Base-by-base conservation (phyloP, 2,329 filamentous ascomycete genomes). In the Ophiosphaerella narmari region DNA sequence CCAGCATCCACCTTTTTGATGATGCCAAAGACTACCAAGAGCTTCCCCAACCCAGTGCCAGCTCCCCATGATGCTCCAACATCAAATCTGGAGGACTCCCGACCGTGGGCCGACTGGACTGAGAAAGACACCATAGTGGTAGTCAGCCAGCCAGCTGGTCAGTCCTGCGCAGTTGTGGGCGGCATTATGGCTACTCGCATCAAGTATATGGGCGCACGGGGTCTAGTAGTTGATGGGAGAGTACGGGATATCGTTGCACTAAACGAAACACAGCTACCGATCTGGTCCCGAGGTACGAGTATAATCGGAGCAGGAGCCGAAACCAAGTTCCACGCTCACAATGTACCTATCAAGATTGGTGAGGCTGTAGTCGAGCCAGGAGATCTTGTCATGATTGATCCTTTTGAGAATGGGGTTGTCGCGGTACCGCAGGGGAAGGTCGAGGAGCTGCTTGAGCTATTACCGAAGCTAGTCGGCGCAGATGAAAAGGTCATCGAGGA, bases 101-200 rank as follows among this genome's bases (percentile, higher is more conserved):
- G 78, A 6, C 88, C 90, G 61, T 91, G 86, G 80, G 86, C 86
- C 33, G 89, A 92, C 70, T 74, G 83, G 36, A 81, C 83, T 1
- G 72, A 82, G 23, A 74, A 80, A 0, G 81, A 78, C 7, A 87
- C 84, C 1, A 79, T 91, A 45, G 82, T 86, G 4, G 75, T 91
- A 4, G 79, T 91, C 50, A 82, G 83, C 53, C 87, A 91, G 62
- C 86, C 87, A 0, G 63, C 76, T 0, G 79, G 77, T 1, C 87
- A 90, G 67, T 80, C 79, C 43, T 90, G 88, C 71, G 88, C 88
- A 5, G 80, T 89, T 7, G 80, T 89, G 5, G 89, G 89, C n/a
- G 88, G 88, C 14, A 89, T 91, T 57, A 88, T 91, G 82, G 88
- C 86, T 5, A 76, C 82, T 26, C 78, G 88, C 16, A 88, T 91